A percentile compares a stretch with the other conserved stretches of the same genome.
These are phyloP conservation scores for Fraxinus xanthoxyloides DNA, from an alignment of 305 asterid species.

Conservation along the genomic window DNA sequence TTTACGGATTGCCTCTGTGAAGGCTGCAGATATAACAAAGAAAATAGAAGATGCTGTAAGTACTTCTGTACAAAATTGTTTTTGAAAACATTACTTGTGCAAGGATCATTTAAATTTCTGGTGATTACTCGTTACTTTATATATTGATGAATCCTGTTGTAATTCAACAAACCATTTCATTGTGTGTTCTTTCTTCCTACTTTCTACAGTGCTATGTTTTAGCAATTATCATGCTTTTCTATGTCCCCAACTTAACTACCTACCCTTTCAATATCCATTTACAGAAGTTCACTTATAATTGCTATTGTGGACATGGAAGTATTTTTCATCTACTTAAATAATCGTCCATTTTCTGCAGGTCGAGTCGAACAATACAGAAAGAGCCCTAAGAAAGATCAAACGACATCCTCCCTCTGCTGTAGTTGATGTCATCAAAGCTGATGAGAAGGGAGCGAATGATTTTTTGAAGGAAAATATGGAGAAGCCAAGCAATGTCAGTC, in stretches of 20 bases:
- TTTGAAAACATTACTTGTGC: not conserved
- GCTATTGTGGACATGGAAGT: not conserved
- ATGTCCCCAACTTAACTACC: not conserved
- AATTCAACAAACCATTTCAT: not conserved
- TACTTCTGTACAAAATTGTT: constrained; percentile 12
- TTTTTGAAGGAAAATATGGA: constrained; percentile 38
- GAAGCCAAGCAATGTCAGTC: constrained; percentile 30
- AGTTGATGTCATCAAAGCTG: constrained; percentile 37
- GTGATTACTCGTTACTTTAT: not conserved
- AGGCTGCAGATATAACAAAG: constrained; percentile 78
- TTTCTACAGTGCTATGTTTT: not conserved
- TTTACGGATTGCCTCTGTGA: constrained; percentile 81
- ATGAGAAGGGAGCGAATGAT: constrained; percentile 29
- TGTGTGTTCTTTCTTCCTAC: not conserved
- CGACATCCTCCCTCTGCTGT: constrained; percentile 53
- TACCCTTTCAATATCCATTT: not conserved
- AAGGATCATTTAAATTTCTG: not conserved
- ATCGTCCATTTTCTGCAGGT: constrained; percentile 45
- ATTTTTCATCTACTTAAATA: not conserved
- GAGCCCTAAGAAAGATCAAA: constrained; percentile 70
- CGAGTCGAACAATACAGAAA: constrained; percentile 55
- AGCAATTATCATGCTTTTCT: not conserved
- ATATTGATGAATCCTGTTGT: not conserved
- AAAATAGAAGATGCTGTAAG: constrained; percentile 76
- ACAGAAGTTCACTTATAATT: not conserved